Evolutionary conservation across 2,329 filamentous ascomycete species (phyloP).

Genomic region (Rutstroemia sp.): DNA sequence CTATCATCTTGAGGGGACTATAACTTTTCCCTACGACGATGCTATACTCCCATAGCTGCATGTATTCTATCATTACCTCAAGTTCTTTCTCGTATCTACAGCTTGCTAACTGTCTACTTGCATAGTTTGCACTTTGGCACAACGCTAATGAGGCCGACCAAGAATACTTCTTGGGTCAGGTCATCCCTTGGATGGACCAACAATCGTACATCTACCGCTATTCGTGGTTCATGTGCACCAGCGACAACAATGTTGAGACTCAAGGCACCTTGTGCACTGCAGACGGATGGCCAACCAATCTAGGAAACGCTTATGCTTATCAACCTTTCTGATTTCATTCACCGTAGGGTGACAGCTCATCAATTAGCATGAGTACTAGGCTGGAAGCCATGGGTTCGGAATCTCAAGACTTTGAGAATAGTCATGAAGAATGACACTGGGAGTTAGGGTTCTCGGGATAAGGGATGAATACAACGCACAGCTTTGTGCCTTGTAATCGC

Average conservation of each 20-base stretch:
- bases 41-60: not conserved
- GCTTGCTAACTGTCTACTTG: not conserved
- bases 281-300: not conserved
- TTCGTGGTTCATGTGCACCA: slow-evolving; percentile 6
- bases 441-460: no score
- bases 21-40: no score
- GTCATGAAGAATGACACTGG: no score
- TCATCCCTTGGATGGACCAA: slow-evolving; percentile 37
- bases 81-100: not conserved
- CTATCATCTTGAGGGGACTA: no score
- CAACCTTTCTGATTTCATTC: not conserved
- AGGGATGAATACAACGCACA: no score
- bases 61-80: not conserved
- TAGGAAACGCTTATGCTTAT: not conserved
- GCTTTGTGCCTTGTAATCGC: no score
- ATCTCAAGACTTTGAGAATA: not conserved
- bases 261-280: not conserved
- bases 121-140: not conserved
- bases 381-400: not conserved
- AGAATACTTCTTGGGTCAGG: slow-evolving; percentile 32
- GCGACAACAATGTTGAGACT: not conserved
- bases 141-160: slow-evolving; percentile 22
- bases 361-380: no score
- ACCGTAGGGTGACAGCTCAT: no score
- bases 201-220: slow-evolving; percentile 17